These are phyloP conservation scores for Pluteus cervinus DNA, from an alignment of 768 basidiomycete species.

Conservation along the genomic window DNA sequence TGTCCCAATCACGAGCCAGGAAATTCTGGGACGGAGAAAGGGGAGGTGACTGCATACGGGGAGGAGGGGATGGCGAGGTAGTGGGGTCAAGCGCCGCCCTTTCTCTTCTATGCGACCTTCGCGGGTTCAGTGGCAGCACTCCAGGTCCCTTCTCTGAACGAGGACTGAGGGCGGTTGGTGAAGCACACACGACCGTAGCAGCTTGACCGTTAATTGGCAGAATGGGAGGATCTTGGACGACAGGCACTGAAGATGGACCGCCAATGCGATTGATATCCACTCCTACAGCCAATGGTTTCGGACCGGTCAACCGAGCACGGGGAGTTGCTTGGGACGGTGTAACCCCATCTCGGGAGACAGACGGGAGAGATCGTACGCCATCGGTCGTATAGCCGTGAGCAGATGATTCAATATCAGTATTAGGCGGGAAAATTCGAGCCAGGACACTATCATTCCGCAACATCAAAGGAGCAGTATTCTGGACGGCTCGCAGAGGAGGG, in stretches of 20 bases:
- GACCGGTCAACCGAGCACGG: constrained; percentile 6
- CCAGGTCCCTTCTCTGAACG: too few relatives aligned
- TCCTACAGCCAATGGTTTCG: constrained; percentile 3
- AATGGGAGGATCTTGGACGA: not conserved
- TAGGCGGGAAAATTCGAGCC: constrained; percentile 20
- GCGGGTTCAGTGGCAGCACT: too few relatives aligned
- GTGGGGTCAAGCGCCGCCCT: not conserved
- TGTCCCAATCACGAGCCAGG: too few relatives aligned
- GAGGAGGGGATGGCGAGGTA: not conserved
- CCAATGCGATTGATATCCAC: constrained; percentile 3
- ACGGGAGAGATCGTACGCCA: constrained; percentile 14
- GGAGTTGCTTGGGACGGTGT: constrained; percentile 7
- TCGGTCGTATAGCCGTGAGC: constrained; percentile 12
- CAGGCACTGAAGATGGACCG: not conserved
- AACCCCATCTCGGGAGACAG: constrained; percentile 6
- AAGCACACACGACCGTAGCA: too few relatives aligned
- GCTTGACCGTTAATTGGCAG: constrained; percentile 2
- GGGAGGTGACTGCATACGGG: constrained; percentile 1
- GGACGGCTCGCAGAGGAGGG: too few relatives aligned
- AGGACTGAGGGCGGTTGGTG: too few relatives aligned
- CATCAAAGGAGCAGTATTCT: too few relatives aligned
- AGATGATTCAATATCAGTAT: constrained; percentile 12
- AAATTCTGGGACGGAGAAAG: not conserved
- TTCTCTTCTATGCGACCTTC: not conserved
- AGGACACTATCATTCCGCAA: constrained; percentile 23